phyloP scores from a whole-genome alignment of 768 basidiomycete species.

The Boletus coccyginus region DNA sequence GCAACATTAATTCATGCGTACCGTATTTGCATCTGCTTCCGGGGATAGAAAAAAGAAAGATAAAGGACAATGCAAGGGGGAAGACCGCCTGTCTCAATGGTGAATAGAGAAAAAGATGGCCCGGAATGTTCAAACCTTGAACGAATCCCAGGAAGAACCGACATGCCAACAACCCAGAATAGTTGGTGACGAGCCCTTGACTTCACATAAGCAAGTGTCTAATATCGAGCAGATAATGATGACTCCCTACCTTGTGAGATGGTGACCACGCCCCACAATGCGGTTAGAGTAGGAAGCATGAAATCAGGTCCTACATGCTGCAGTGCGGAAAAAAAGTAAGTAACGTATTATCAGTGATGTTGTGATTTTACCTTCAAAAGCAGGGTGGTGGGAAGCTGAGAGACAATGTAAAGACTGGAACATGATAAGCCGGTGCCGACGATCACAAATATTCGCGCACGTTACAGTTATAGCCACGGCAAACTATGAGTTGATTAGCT shows the following conservation, averaged over 20 bases:
- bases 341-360: background rate
- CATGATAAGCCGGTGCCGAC: background rate
- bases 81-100: slow-evolving; percentile 42
- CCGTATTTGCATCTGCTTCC: slow-evolving; percentile 25
- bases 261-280: background rate
- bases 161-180: slow-evolving; percentile 50
- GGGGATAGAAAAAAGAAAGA: slow-evolving; percentile 48
- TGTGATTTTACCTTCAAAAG: slow-evolving; percentile 42
- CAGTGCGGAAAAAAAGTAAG: background rate
- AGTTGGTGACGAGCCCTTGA: slow-evolving; percentile 47
- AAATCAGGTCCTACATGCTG: background rate
- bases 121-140: slow-evolving; percentile 44
- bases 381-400: slow-evolving; percentile 58
- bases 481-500: slow-evolving; percentile 25
- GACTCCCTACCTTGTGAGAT: background rate
- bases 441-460: background rate
- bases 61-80: slow-evolving; percentile 57
- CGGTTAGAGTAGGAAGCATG: background rate
- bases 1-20: background rate
- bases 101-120: background rate
- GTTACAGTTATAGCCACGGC: slow-evolving; percentile 32
- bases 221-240: background rate
- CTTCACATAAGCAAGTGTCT: background rate
- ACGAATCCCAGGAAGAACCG: slow-evolving; percentile 52
- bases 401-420: slow-evolving; percentile 39